Evolutionary conservation across 2,329 filamentous ascomycete species (phyloP).

Genomic region (Arthrobotrys sinensis): DNA sequence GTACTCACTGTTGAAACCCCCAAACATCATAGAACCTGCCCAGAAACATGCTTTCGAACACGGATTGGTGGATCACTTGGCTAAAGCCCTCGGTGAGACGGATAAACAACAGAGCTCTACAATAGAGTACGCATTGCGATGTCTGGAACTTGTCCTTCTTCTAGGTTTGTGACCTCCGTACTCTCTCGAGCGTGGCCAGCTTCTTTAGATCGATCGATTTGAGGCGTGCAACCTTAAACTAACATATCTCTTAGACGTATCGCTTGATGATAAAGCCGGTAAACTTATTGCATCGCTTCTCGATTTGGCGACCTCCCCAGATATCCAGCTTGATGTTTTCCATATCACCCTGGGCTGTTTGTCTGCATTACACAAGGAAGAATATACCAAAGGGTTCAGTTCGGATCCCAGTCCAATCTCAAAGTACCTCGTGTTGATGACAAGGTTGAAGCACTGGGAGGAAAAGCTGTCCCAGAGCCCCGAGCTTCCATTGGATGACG

Average conservation of each 20-base stretch:
- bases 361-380: conserved; percentile 1
- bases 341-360: conserved; percentile 32
- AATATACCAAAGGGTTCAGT: conserved; percentile 17
- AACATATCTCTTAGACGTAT: not conserved
- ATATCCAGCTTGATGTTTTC: conserved; percentile 22
- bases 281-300: conserved; percentile 23
- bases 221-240: not conserved
- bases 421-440: conserved; percentile 27
- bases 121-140: conserved; percentile 36
- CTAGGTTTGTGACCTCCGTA: conserved; percentile 7
- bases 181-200: not conserved
- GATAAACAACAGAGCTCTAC: not conserved
- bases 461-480: not conserved
- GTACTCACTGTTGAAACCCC: conserved; percentile 11
- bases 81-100: not conserved
- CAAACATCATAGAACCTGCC: conserved; percentile 30
- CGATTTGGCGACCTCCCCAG: conserved; percentile 2
- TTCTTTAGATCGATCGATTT: not conserved
- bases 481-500: conserved; percentile 1
- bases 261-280: not conserved
- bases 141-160: conserved; percentile 39
- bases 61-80: conserved; percentile 11
- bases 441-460: conserved; percentile 41
- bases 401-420: conserved; percentile 1
- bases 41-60: conserved; percentile 36